Evolutionary conservation across 1,284 basidiomycete species (phyloP).

Genomic region (Butyriboletus appendiculatus): DNA sequence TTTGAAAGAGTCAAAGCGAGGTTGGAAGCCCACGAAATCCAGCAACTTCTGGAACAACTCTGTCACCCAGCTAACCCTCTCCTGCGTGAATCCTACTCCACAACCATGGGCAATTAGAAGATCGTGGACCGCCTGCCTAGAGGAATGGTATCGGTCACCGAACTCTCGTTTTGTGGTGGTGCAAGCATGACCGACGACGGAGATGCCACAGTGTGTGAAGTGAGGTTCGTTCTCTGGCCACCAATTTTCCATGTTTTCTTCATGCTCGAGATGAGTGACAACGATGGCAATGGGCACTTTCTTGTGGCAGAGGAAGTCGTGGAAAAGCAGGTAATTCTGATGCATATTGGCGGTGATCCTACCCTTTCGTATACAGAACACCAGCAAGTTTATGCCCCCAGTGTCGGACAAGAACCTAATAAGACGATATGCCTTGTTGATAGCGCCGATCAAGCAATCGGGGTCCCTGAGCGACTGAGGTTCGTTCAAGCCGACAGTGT

Average conservation of each 20-base stretch:
- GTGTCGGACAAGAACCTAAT: slow-evolving; percentile 26
- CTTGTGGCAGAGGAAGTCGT: slow-evolving; percentile 33
- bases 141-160: slow-evolving; percentile 25
- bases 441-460: slow-evolving; percentile 29
- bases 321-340: slow-evolving; percentile 37
- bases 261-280: slow-evolving; percentile 32
- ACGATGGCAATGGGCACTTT: slow-evolving; percentile 33
- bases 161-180: slow-evolving; percentile 32
- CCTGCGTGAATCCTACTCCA: slow-evolving; percentile 24
- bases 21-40: slow-evolving; percentile 27
- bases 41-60: slow-evolving; percentile 28
- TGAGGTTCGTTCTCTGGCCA: slow-evolving; percentile 24
- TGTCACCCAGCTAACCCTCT: slow-evolving; percentile 28
- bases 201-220: slow-evolving; percentile 22
- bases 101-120: slow-evolving; percentile 26
- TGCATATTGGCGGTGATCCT: slow-evolving; percentile 36
- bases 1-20: slow-evolving; percentile 27
- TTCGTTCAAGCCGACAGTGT: slow-evolving; percentile 35
- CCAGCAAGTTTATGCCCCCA: slow-evolving; percentile 36
- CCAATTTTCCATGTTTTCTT: slow-evolving; percentile 32
- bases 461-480: slow-evolving; percentile 29
- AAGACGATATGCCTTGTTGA: slow-evolving; percentile 34
- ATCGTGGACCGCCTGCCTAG: slow-evolving; percentile 24
- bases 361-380: slow-evolving; percentile 38
- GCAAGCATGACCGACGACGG: slow-evolving; percentile 27